Conservation (phyloP, 2,329 filamentous ascomycete species). For the Fusarium longipes region DNA sequence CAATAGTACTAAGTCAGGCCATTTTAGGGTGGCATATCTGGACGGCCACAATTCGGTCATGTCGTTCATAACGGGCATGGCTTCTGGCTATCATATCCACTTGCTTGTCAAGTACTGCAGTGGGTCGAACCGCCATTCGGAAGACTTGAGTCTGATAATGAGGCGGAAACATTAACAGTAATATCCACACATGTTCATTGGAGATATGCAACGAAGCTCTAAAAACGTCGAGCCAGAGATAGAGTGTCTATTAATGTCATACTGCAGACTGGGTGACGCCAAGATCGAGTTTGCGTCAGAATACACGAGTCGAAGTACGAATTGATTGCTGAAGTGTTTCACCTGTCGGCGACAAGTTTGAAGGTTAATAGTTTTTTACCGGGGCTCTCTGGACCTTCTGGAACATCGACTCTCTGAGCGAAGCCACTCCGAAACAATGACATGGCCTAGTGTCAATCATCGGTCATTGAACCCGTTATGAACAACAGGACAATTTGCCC, state of each 20-base stretch:
- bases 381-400: constrained; percentile 42
- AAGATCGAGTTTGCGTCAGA: constrained; percentile 14
- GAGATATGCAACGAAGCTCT: constrained; percentile 28
- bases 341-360: constrained; percentile 34
- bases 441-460: constrained; percentile 19
- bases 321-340: constrained; percentile 41
- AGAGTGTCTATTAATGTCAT: constrained; percentile 18
- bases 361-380: constrained; percentile 23
- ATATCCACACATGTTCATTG: constrained; percentile 23
- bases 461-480: constrained; percentile 4
- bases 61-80: constrained; percentile 41
- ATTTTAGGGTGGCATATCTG: constrained; percentile 30
- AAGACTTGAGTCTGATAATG: constrained; percentile 19
- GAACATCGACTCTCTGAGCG: constrained; percentile 39
- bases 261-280: constrained; percentile 22
- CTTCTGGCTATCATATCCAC: constrained; percentile 37
- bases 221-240: constrained; percentile 24
- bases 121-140: constrained; percentile 21
- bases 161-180: constrained; percentile 33
- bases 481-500: constrained; percentile 33
- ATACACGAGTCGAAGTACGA: constrained; percentile 29
- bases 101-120: constrained; percentile 19
- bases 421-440: constrained; percentile 28
- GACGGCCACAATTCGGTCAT: constrained; percentile 43
- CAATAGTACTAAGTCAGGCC: constrained; percentile 48